phyloP scores from a whole-genome alignment of 2,329 filamentous ascomycete species.

The Penicillium rolfsii region DNA sequence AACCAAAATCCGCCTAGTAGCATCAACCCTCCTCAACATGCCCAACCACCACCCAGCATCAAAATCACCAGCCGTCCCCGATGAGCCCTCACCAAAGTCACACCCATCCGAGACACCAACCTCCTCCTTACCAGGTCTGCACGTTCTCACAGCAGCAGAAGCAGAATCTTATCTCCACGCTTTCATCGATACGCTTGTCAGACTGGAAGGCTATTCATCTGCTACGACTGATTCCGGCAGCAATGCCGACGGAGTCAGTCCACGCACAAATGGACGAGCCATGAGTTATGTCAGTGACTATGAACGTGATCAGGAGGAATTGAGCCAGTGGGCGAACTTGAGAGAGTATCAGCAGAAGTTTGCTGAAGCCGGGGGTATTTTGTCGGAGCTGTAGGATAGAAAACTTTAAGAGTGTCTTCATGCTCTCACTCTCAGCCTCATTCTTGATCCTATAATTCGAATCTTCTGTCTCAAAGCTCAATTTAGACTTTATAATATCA shows the following conservation, averaged over 20 bases:
- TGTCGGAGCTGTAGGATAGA: conserved; percentile 33
- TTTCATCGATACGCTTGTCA: conserved; percentile 74
- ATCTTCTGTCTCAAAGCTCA: neutral
- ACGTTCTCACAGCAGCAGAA: conserved; percentile 47
- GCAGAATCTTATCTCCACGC: conserved; percentile 72
- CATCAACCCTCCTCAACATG: conserved; percentile 73
- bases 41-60: conserved; percentile 55
- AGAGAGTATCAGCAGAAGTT: conserved; percentile 77
- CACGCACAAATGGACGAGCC: conserved; percentile 35
- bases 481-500: neutral
- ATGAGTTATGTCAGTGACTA: conserved; percentile 46
- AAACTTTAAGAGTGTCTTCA: neutral
- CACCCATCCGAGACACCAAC: conserved; percentile 67
- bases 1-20: conserved; percentile 82
- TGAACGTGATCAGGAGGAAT: conserved; percentile 74
- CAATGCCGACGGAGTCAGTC: conserved; percentile 49
- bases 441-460: neutral
- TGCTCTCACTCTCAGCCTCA: neutral
- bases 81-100: conserved; percentile 35
- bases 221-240: conserved; percentile 32
- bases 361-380: conserved; percentile 62
- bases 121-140: conserved; percentile 27
- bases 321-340: conserved; percentile 76
- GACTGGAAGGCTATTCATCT: conserved; percentile 65
- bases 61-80: conserved; percentile 16